A percentile compares a stretch with the other conserved stretches of the same genome.
phyloP scores from a whole-genome alignment of 1,284 basidiomycete species.

The Retiboletus fuscus region DNA sequence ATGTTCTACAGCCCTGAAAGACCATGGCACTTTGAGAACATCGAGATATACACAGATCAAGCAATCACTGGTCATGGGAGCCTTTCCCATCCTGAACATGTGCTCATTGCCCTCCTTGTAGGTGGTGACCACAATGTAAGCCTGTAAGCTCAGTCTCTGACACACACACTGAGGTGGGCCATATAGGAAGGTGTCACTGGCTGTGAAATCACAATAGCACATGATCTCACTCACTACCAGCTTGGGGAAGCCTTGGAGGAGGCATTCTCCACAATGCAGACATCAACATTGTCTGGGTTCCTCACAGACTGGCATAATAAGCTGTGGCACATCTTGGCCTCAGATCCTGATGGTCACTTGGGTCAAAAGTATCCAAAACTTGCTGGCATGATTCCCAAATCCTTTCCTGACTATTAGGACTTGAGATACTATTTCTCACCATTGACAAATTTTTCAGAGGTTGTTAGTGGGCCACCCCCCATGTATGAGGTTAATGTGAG shows the following conservation, averaged over 20 bases:
- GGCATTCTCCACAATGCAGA: not conserved
- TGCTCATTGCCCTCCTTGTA: conserved; percentile 1
- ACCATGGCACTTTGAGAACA: not conserved
- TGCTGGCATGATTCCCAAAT: not conserved
- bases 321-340: not conserved
- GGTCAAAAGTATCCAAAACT: not conserved
- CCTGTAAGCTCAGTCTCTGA: no score
- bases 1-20: not conserved
- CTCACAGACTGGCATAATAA: not conserved
- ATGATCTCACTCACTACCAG: not conserved
- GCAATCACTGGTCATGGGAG: no score
- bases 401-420: not conserved
- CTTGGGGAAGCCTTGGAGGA: not conserved
- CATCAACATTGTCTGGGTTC: not conserved
- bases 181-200: not conserved
- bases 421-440: not conserved
- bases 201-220: not conserved
- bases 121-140: conserved; percentile 1
- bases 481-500: not conserved
- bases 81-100: not conserved
- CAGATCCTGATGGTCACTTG: not conserved
- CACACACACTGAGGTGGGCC: no score
- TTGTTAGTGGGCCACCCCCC: not conserved
- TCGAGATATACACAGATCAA: conserved; percentile 1
- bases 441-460: not conserved